These are phyloP conservation scores for Pseudogymnoascus sp. DNA, from an alignment of 2,329 filamentous ascomycete species.

Conservation along the genomic window DNA sequence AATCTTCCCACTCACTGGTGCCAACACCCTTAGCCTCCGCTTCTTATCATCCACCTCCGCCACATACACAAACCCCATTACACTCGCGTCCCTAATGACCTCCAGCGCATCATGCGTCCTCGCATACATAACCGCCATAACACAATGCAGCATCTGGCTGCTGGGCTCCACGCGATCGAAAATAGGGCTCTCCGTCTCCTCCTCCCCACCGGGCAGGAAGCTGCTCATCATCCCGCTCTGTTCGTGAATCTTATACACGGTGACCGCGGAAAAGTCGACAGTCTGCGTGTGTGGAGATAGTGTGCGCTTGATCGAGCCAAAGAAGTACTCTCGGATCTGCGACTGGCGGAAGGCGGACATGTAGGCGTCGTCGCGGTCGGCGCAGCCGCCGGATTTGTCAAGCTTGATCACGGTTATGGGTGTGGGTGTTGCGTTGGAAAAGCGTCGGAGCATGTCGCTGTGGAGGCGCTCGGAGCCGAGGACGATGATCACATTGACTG, in stretches of 20 bases:
- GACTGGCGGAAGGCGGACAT: constrained; percentile 67
- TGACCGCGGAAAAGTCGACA: constrained; percentile 65
- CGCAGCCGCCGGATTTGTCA: constrained; percentile 78
- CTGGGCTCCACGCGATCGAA: constrained; percentile 59
- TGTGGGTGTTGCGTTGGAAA: constrained; percentile 54
- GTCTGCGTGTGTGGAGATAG: constrained; percentile 83
- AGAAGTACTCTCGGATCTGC: constrained; percentile 88
- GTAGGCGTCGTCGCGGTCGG: constrained; percentile 64
- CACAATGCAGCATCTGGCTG: constrained; percentile 65
- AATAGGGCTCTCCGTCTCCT: constrained; percentile 27
- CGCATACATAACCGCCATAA: constrained; percentile 79
- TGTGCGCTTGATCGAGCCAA: constrained; percentile 67
- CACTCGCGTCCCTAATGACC: constrained; percentile 67
- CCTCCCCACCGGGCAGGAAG: constrained; percentile 27
- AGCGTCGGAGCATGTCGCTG: constrained; percentile 64
- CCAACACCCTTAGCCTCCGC: constrained; percentile 69
- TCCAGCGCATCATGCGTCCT: constrained; percentile 59
- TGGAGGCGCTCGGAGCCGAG: constrained; percentile 71
- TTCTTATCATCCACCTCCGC: constrained; percentile 83
- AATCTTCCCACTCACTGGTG: constrained; percentile 73
- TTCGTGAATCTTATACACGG: constrained; percentile 62
- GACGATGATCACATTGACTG: constrained; percentile 71
- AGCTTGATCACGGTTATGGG: constrained; percentile 67
- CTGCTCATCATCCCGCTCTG: constrained; percentile 22
- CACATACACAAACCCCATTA: constrained; percentile 91